Conservation (phyloP, 2,329 filamentous ascomycete species). For the Fusarium xyrophilum region DNA sequence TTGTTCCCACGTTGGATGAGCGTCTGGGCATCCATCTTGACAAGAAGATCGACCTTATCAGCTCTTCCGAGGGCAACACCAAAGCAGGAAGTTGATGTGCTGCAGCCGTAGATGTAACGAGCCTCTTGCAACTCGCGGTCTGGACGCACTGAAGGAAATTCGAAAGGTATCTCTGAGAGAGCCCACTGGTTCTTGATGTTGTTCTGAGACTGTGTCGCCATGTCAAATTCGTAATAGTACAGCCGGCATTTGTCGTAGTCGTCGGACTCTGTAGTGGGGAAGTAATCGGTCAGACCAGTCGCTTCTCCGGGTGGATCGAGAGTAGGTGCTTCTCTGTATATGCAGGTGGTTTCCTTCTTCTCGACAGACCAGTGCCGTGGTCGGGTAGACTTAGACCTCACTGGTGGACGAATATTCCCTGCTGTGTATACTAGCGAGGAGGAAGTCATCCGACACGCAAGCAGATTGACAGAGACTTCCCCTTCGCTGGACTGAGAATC, state of each 20-base stretch:
- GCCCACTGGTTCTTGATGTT: constrained; percentile 68
- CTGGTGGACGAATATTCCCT: constrained; percentile 59
- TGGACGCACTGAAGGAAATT: constrained; percentile 69
- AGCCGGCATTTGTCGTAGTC: constrained; percentile 71
- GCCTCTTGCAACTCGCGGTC: constrained; percentile 62
- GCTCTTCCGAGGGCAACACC: constrained; percentile 67
- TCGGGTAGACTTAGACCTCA: accelerated
- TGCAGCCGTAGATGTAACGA: constrained; percentile 72
- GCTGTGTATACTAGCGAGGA: constrained; percentile 69
- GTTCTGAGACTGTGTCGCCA: constrained; percentile 42
- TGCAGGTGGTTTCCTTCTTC: background rate
- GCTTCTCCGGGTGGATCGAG: background rate
- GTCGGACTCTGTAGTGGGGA: constrained; percentile 47
- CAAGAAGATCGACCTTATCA: constrained; percentile 70
- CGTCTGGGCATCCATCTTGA: constrained; percentile 63
- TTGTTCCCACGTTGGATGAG: constrained; percentile 61
- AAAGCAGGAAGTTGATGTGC: constrained; percentile 63
- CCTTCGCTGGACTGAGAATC: constrained; percentile 46
- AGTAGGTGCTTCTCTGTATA: background rate
- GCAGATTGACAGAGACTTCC: constrained; percentile 60
- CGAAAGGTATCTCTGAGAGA: constrained; percentile 69
- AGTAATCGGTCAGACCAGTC: accelerated
- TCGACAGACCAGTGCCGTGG: accelerated
- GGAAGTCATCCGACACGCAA: constrained; percentile 72
- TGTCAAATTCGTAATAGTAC: constrained; percentile 71